Conservation (phyloP, 2,329 filamentous ascomycete species). For the Colletotrichum orchidophilum region DNA sequence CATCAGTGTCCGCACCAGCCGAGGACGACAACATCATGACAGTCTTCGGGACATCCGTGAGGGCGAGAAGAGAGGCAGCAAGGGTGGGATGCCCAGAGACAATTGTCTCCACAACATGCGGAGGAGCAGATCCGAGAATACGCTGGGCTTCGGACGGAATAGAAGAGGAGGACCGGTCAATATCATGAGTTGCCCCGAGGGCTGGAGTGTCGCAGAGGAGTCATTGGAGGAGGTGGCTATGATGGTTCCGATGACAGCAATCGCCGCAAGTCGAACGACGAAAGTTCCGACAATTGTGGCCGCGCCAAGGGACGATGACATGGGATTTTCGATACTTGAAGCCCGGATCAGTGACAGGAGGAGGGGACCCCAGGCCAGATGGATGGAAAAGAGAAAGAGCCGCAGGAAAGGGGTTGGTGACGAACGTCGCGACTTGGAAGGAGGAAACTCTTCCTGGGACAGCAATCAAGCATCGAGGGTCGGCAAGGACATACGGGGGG, state of each 20-base stretch:
- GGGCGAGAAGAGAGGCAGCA: background rate
- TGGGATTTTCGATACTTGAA: background rate
- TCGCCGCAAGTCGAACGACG: background rate
- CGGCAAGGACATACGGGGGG: background rate
- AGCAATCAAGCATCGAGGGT: background rate
- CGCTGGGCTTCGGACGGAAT: background rate
- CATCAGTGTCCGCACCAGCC: background rate
- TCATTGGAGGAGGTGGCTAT: background rate
- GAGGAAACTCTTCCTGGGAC: background rate
- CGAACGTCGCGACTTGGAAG: background rate
- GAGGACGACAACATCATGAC: background rate
- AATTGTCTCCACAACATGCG: background rate
- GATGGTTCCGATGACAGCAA: background rate
- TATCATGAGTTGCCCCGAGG: background rate
- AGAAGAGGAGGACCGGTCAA: background rate
- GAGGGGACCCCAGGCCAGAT: background rate
- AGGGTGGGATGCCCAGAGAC: background rate
- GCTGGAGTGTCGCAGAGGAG: background rate
- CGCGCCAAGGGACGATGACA: conserved; percentile 1
- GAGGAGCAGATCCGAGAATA: background rate
- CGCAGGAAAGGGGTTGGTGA: background rate
- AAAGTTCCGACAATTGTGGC: background rate
- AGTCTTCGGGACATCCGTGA: background rate
- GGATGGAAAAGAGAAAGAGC: conserved; percentile 21
- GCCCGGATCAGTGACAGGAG: background rate